Conservation (phyloP, 2,329 filamentous ascomycete species). For the Diaporthe citri region DNA sequence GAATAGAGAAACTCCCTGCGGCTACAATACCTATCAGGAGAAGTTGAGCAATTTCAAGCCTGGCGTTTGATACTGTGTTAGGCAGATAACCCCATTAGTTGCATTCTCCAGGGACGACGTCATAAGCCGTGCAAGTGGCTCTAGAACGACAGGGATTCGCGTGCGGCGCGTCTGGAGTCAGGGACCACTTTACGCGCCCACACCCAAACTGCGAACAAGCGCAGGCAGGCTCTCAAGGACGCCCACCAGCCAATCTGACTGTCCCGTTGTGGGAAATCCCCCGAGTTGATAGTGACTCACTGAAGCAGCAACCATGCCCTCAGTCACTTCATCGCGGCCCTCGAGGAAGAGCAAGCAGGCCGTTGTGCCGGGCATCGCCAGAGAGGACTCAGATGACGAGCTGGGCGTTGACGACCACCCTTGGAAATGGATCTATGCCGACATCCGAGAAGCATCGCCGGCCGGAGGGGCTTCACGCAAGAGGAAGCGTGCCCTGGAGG, state of each 20-base stretch:
- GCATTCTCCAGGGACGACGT: constrained; percentile 20
- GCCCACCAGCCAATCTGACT: neutral
- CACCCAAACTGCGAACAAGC: neutral
- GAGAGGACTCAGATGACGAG: constrained; percentile 92
- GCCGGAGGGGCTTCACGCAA: constrained; percentile 46
- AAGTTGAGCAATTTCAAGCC: neutral
- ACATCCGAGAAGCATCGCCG: constrained; percentile 37
- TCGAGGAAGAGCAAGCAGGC: constrained; percentile 40
- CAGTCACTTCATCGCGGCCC: constrained; percentile 10
- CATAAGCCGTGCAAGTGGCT: neutral
- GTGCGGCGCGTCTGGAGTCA: constrained; percentile 18
- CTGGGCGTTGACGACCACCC: constrained; percentile 78
- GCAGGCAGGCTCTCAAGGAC: neutral
- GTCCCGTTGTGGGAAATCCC: neutral
- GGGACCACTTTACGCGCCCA: constrained; percentile 37
- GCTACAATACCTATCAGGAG: neutral
- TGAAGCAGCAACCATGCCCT: constrained; percentile 26
- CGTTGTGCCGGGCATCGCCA: constrained; percentile 67
- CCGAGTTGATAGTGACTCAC: neutral
- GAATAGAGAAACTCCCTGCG: neutral
- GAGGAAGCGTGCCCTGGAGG: constrained; percentile 50
- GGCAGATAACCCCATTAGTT: constrained; percentile 30
- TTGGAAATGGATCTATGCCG: constrained; percentile 84
- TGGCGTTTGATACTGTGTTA: constrained; percentile 21
- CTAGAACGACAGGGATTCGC: constrained; percentile 37